A percentile compares a stretch with the other conserved stretches of the same genome.
phyloP scores from a whole-genome alignment of 495 filamentous ascomycete genomes.

The Tuber aestivum region DNA sequence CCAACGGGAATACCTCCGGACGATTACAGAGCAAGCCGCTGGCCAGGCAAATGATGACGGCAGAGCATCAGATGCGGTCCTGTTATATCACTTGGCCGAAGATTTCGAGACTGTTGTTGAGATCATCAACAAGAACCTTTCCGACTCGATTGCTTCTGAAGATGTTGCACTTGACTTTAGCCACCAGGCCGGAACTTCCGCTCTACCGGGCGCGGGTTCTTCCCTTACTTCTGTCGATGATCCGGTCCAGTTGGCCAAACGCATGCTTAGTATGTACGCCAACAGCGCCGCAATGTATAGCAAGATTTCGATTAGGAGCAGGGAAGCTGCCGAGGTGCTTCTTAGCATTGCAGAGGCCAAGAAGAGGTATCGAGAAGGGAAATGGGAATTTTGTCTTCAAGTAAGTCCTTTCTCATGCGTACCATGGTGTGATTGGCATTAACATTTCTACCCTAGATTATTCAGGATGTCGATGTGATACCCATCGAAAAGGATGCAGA shows the following conservation, averaged over 20 bases:
- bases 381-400: constrained; percentile 74
- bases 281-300: constrained; percentile 30
- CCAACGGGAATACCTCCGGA: constrained; percentile 73
- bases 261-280: constrained; percentile 73
- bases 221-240: constrained; percentile 76
- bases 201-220: constrained; percentile 5
- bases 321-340: constrained; percentile 64
- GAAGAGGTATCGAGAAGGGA: constrained; percentile 57
- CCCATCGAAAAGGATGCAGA: constrained; percentile 65
- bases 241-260: constrained; percentile 67
- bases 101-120: constrained; percentile 87
- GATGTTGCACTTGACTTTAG: constrained; percentile 11
- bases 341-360: constrained; percentile 75
- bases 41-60: constrained; percentile 89
- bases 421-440: neutral
- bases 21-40: constrained; percentile 84
- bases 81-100: constrained; percentile 88
- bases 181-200: neutral
- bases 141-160: constrained; percentile 60
- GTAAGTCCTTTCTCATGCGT: constrained; percentile 52
- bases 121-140: constrained; percentile 84
- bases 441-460: constrained; percentile 53
- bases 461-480: constrained; percentile 66
- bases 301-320: constrained; percentile 50
- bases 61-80: constrained; percentile 80